Evolutionary conservation across 495 filamentous ascomycete genomes (phyloP), one percentile per base, ranked within the genome.

Genomic region (Lophium mytilinum): DNA sequence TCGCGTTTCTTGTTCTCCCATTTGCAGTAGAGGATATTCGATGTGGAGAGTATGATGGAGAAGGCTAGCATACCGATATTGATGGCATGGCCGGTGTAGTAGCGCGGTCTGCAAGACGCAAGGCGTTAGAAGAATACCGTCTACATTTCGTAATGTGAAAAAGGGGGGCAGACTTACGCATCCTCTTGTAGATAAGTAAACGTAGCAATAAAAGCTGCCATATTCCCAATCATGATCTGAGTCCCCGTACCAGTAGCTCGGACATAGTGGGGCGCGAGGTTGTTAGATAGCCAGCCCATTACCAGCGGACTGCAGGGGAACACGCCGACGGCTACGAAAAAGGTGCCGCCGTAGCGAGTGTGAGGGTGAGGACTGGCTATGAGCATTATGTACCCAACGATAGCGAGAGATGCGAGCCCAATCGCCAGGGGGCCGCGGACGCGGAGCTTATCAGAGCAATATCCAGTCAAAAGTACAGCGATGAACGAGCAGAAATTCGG

Each of bases 301-400:
- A 89, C 91, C 63, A 95, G 91, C 12, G 91, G 71, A 58, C 95
- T 89, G 67, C 81, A 85, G 0, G 92, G 91, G 66, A 96, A 97
- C 63, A 96, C 95, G 0, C 92, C 92, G 48, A 90, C 72, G 0
- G 92, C 91, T 8, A 83, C 89, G 1, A 97, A 74, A 73, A 95
- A 97, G 0, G 82, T 86, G 11, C 86, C 91, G 0, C 84, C 86
- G 66, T 96, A 97, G 52, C 86, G 83, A 4, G 86, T 78, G 0
- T 77, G 77, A 0, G 87, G 71, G 7, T 77, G 63, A 21, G 80
- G 68, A 1, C 76, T 78, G 17, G 72, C 81, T 10, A 95, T 69
- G 0, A 95, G 78, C 81, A 97, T 89, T 30, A 76, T 66, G 63
- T 95, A 96, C 0, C 92, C 92, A 2, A 76, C 68, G 3, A 93